phyloP scores from a whole-genome alignment of 108 stramenopile genomes.

The Phaeodactylum tricornutum region DNA sequence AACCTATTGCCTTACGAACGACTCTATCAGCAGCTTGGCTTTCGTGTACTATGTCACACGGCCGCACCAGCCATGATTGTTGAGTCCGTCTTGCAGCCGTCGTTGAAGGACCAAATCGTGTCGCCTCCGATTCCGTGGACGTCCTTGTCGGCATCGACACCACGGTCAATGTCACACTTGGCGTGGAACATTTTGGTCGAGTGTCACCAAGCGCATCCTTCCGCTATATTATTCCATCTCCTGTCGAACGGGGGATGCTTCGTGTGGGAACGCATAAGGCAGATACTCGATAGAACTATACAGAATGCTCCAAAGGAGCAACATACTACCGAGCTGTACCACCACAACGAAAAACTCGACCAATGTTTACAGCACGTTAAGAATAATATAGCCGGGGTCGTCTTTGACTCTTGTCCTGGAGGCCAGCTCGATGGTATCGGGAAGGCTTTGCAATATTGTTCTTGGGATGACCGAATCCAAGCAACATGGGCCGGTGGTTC shows the following conservation, averaged over 20 bases:
- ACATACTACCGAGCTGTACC: neutral
- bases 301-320: conserved; percentile 1
- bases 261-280: conserved; percentile 65
- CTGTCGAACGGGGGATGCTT: conserved; percentile 86
- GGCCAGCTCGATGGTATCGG: conserved; percentile 16
- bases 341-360: neutral
- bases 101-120: neutral
- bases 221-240: conserved; percentile 39
- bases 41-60: conserved; percentile 32
- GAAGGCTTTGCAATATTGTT: conserved; percentile 24
- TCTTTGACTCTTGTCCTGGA: conserved; percentile 74
- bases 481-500: neutral
- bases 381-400: conserved; percentile 29
- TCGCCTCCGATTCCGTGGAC: conserved; percentile 3
- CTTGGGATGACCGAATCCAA: conserved; percentile 9
- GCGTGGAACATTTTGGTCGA: conserved; percentile 36
- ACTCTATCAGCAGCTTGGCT: conserved; percentile 43
- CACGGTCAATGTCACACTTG: conserved; percentile 32
- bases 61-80: conserved; percentile 42
- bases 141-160: neutral
- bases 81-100: conserved; percentile 13
- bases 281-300: conserved; percentile 28
- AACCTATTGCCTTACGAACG: conserved; percentile 36
- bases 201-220: conserved; percentile 23
- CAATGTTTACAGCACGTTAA: too few relatives aligned